Evolutionary conservation across 805 yeast genomes (phyloP).

Genomic region (Kodamaea hsintzibuensis): DNA sequence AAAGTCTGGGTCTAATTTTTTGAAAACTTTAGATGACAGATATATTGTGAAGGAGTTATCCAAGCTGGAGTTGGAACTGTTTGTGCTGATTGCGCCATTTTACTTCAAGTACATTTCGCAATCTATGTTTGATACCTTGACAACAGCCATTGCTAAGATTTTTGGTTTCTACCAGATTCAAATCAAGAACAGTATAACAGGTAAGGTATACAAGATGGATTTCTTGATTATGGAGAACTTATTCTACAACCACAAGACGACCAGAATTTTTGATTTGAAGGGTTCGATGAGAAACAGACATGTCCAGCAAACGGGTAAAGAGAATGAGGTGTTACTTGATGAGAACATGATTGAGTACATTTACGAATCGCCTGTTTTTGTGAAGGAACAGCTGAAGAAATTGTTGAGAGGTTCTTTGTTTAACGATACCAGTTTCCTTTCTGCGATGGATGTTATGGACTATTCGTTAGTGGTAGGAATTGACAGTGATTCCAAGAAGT

Average conservation of each 20-base stretch:
- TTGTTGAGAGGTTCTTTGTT: slow-evolving; percentile 84
- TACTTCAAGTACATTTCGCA: slow-evolving; percentile 96
- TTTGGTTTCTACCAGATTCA: slow-evolving; percentile 96
- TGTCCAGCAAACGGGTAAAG: slow-evolving; percentile 94
- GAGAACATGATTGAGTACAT: slow-evolving; percentile 98
- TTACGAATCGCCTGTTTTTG: slow-evolving; percentile 93
- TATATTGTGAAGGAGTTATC: slow-evolving; percentile 87
- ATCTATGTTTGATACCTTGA: slow-evolving; percentile 90
- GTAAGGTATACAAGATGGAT: slow-evolving; percentile 81
- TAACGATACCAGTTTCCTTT: slow-evolving; percentile 91
- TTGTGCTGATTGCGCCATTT: slow-evolving; percentile 93
- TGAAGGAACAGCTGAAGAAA: slow-evolving; percentile 87
- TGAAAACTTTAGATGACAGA: slow-evolving; percentile 89
- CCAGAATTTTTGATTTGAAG: slow-evolving; percentile 89
- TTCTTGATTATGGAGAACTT: slow-evolving; percentile 94
- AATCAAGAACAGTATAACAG: slow-evolving; percentile 74
- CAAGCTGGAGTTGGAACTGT: slow-evolving; percentile 86
- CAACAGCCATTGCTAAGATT: slow-evolving; percentile 91
- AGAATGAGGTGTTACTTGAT: slow-evolving; percentile 89
- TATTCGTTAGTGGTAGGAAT: slow-evolving; percentile 94
- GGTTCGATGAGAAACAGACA: slow-evolving; percentile 98
- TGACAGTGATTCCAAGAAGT: slow-evolving; percentile 60
- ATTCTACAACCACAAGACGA: slow-evolving; percentile 78
- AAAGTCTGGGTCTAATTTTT: slow-evolving; percentile 90
- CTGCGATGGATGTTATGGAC: slow-evolving; percentile 99